A percentile compares a stretch with the other conserved stretches of the same genome.
Evolutionary conservation across 805 yeast species (phyloP).

Genomic region (Candida endomychidarum): DNA sequence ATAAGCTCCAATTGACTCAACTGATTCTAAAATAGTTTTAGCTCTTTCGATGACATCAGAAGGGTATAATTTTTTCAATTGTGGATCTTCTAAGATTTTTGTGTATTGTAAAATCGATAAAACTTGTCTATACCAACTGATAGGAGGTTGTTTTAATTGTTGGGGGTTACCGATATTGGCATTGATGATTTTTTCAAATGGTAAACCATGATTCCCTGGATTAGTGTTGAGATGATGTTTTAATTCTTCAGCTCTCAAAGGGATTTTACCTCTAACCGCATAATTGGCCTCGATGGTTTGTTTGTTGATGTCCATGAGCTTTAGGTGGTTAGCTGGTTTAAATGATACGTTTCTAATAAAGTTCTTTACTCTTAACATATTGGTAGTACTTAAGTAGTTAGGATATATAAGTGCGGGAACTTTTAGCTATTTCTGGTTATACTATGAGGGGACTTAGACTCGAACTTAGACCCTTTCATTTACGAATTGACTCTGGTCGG

Average conservation of each 20-base stretch:
- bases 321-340: constrained; percentile 16
- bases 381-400: not conserved
- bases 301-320: constrained; percentile 58
- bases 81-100: constrained; percentile 41
- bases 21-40: constrained; percentile 50
- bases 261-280: constrained; percentile 94
- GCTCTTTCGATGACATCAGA: constrained; percentile 78
- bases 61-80: constrained; percentile 43
- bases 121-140: constrained; percentile 94
- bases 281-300: constrained; percentile 83
- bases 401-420: constrained; percentile 3
- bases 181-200: constrained; percentile 74
- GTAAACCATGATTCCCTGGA: constrained; percentile 60
- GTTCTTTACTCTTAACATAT: not conserved
- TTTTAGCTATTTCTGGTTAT: too few relatives aligned
- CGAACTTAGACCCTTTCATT: too few relatives aligned
- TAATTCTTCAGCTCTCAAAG: constrained; percentile 89
- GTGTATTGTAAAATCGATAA: constrained; percentile 87
- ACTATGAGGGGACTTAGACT: too few relatives aligned
- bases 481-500: too few relatives aligned
- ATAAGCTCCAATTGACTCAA: constrained; percentile 92
- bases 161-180: constrained; percentile 99
- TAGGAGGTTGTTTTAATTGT: constrained; percentile 89
- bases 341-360: constrained; percentile 6
- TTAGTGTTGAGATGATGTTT: constrained; percentile 49